A percentile compares a stretch with the other conserved stretches of the same genome.
Conservation (phyloP, 2,329 filamentous ascomycete species). For the Trichoderma breve region DNA sequence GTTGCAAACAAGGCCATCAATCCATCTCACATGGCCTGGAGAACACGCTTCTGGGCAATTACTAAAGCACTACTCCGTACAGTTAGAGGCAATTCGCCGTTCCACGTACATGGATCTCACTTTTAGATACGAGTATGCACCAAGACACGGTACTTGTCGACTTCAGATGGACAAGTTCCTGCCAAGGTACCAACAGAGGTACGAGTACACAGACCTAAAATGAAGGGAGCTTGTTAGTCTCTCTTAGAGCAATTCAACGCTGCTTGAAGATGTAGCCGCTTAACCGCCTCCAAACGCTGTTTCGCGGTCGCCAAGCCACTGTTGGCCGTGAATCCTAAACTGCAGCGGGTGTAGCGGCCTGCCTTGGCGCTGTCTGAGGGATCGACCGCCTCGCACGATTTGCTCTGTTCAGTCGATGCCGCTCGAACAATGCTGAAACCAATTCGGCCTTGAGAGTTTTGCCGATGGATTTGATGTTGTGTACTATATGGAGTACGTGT, state of each 20-base stretch:
- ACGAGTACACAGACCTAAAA: not conserved
- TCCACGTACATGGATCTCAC: not conserved
- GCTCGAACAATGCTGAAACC: constrained; percentile 6
- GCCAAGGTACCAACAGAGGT: not conserved
- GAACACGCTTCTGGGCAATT: too few relatives aligned
- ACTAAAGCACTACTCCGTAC: too few relatives aligned
- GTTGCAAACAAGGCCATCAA: not conserved
- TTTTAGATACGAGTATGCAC: too few relatives aligned
- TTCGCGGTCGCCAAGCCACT: constrained; percentile 9
- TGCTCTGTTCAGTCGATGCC: not conserved
- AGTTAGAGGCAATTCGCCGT: not conserved
- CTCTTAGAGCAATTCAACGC: not conserved
- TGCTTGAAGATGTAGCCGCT: not conserved
- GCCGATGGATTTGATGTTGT: not conserved
- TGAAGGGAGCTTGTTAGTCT: not conserved
- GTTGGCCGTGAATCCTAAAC: not conserved
- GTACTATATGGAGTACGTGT: not conserved
- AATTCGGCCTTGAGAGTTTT: not conserved
- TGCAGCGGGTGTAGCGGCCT: constrained; percentile 7
- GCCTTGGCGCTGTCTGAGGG: not conserved
- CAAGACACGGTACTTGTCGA: too few relatives aligned
- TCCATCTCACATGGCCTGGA: not conserved
- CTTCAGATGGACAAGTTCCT: not conserved
- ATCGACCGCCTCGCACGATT: constrained; percentile 1
- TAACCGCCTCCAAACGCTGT: constrained; percentile 4